A percentile compares a stretch with the other conserved stretches of the same genome.
Conservation (phyloP, 305 asterid species). For the Fraxinus sp. region DNA sequence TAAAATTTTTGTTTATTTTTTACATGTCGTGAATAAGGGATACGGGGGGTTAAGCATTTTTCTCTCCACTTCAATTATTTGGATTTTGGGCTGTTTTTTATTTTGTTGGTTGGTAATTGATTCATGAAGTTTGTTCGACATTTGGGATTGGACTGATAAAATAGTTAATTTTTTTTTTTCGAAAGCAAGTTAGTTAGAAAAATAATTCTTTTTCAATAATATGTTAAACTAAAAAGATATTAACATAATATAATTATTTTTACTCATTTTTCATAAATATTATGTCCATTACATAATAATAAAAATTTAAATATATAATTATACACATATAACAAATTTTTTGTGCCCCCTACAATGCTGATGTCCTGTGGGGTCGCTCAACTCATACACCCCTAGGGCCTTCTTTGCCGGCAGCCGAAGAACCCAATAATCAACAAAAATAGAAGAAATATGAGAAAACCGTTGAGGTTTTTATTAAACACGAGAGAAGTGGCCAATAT, state of each 20-base stretch:
- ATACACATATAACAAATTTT: neutral
- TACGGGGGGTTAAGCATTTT: neutral
- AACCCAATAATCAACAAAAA: neutral
- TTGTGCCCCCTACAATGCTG: neutral
- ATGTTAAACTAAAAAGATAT: neutral
- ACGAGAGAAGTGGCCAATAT: conserved; percentile 2
- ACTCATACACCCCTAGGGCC: neutral
- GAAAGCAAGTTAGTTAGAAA: neutral
- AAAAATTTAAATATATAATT: no score
- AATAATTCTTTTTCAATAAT: neutral
- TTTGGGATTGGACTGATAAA: neutral
- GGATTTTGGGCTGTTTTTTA: neutral
- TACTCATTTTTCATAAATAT: neutral
- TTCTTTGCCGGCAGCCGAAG: neutral
- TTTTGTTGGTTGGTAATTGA: neutral
- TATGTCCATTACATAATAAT: neutral
- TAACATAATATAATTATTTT: no score
- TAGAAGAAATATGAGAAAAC: conserved; percentile 13
- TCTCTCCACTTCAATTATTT: neutral
- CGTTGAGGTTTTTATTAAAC: conserved; percentile 1
- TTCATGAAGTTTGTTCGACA: neutral
- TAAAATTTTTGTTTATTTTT: no score
- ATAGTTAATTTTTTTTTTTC: no score
- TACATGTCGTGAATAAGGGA: neutral
- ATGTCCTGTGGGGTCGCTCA: neutral